phyloP scores from a whole-genome alignment of 495 filamentous ascomycete species.

The Entonaema liquescens region DNA sequence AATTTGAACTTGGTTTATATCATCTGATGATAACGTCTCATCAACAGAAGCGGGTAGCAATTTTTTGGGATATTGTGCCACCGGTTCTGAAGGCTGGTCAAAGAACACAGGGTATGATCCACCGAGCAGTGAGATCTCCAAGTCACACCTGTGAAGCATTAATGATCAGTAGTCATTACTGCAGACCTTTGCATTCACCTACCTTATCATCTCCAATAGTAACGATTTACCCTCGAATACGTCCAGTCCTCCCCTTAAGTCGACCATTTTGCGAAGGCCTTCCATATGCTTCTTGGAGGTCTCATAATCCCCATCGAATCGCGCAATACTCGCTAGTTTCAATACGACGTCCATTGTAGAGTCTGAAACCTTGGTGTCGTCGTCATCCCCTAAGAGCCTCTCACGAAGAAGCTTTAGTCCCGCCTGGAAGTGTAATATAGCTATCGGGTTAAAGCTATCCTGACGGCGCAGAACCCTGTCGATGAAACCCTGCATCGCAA shows the following conservation, averaged over 20 bases:
- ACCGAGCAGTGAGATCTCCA: neutral
- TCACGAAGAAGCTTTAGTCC: neutral
- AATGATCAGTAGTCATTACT: neutral
- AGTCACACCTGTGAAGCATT: neutral
- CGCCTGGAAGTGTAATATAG: neutral
- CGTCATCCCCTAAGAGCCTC: neutral
- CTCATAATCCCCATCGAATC: neutral
- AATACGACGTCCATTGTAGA: neutral
- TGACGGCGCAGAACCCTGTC: neutral
- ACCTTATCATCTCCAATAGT: neutral
- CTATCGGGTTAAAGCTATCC: neutral
- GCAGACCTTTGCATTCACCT: neutral
- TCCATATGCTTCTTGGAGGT: neutral
- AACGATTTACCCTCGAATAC: neutral
- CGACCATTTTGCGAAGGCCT: neutral
- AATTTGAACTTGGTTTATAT: neutral
- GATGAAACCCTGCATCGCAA: neutral
- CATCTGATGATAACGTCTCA: neutral
- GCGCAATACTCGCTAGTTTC: neutral
- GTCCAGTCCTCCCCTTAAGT: neutral
- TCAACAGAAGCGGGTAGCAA: neutral
- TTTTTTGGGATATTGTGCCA: neutral
- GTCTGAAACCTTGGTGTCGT: neutral
- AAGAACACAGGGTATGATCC: neutral
- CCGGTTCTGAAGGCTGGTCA: neutral